A percentile compares a stretch with the other conserved stretches of the same genome.
Conservation (phyloP, 2,329 filamentous ascomycete genomes). For the Xylariaceae sp. region DNA sequence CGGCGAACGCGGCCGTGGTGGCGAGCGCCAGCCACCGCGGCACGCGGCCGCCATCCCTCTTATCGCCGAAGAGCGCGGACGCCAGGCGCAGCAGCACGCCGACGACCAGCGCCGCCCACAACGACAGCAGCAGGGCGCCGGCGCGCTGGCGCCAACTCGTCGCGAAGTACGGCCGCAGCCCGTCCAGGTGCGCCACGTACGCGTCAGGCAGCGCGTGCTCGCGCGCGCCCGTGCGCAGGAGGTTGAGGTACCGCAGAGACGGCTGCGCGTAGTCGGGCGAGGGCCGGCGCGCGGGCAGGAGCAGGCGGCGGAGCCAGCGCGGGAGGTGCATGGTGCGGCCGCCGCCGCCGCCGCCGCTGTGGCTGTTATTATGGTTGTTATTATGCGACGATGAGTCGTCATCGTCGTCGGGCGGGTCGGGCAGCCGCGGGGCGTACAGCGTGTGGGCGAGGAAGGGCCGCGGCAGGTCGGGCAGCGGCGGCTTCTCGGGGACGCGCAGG, state of each 20-base stretch:
- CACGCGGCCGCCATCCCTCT: constrained; percentile 43
- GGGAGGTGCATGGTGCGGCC: constrained; percentile 12
- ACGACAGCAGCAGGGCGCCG: constrained; percentile 39
- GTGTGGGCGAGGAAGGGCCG: constrained; percentile 76
- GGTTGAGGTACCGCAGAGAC: constrained; percentile 72
- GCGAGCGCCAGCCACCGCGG: constrained; percentile 58
- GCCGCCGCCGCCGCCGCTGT: neutral
- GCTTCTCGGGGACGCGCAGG: constrained; percentile 55
- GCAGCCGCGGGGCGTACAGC: constrained; percentile 59
- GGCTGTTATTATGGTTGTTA: constrained; percentile 9
- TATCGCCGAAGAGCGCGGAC: constrained; percentile 47
- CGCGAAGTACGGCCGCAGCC: constrained; percentile 61
- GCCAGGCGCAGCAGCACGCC: too few relatives aligned
- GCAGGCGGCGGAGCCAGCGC: constrained; percentile 37
- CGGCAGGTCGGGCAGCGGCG: constrained; percentile 42
- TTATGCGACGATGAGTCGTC: too few relatives aligned
- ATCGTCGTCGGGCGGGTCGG: constrained; percentile 19
- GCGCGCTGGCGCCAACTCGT: constrained; percentile 60
- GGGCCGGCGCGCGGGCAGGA: constrained; percentile 44
- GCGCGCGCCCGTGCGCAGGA: constrained; percentile 68
- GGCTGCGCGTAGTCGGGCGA: constrained; percentile 71
- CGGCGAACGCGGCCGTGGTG: constrained; percentile 34
- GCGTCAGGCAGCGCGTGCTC: constrained; percentile 74
- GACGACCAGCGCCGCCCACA: constrained; percentile 49
- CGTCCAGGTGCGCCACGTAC: constrained; percentile 66